phyloP scores from a whole-genome alignment of 129 eudicot genomes.

The Arctium lappa region DNA sequence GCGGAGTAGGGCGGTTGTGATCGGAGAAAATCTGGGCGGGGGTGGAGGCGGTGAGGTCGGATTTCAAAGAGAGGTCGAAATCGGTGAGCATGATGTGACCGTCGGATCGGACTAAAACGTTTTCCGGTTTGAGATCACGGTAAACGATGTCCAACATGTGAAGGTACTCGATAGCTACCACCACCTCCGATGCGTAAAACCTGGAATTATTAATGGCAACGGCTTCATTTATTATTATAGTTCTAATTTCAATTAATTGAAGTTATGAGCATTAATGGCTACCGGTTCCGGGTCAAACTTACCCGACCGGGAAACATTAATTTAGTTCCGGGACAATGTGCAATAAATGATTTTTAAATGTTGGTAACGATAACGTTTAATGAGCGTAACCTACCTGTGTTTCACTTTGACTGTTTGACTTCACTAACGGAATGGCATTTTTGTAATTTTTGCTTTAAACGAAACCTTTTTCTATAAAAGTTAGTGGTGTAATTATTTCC shows the following conservation, averaged over 20 bases:
- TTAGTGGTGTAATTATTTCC: constrained; percentile 2
- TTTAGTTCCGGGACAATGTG: neutral
- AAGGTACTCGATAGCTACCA: constrained; percentile 83
- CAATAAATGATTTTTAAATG: neutral
- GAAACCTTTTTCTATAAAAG: neutral
- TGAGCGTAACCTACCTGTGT: constrained; percentile 1
- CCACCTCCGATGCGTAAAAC: constrained; percentile 89
- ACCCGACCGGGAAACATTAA: constrained; percentile 1
- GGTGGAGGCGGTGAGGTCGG: constrained; percentile 69
- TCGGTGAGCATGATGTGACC: constrained; percentile 97
- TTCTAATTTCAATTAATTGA: constrained; percentile 9
- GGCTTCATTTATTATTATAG: neutral
- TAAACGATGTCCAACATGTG: constrained; percentile 99
- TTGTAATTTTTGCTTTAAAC: neutral
- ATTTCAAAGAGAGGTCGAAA: constrained; percentile 81
- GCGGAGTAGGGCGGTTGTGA: constrained; percentile 30
- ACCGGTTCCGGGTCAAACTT: constrained; percentile 24
- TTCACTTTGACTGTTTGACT: constrained; percentile 6
- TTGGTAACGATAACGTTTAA: neutral
- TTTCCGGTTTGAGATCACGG: constrained; percentile 96
- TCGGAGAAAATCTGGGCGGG: constrained; percentile 71
- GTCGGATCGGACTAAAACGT: constrained; percentile 81
- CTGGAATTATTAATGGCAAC: constrained; percentile 30
- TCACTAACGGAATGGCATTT: neutral
- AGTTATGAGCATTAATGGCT: neutral